A percentile compares a stretch with the other conserved stretches of the same genome.
phyloP scores from a whole-genome alignment of 352 stramenopile genomes.

The Phytophthora cryptogea region DNA sequence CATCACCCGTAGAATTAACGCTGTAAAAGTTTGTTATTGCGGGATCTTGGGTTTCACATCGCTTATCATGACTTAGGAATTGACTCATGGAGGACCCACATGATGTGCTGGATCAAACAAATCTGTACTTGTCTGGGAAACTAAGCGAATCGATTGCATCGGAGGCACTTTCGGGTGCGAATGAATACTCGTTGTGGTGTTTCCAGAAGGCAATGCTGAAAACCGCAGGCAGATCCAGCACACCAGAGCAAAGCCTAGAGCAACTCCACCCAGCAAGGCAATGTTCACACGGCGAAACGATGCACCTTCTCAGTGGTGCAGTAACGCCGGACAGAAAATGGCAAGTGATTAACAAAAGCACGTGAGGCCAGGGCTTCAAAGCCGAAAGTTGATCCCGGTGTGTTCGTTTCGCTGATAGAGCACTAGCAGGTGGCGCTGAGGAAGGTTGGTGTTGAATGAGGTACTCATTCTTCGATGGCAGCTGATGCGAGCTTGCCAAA shows the following conservation, averaged over 20 bases:
- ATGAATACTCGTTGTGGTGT: too few species aligned
- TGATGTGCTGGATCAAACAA: too few species aligned
- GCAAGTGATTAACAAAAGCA: neutral
- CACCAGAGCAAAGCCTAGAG: neutral
- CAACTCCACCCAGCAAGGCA: neutral
- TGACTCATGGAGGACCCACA: too few species aligned
- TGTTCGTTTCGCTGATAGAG: constrained; percentile 18
- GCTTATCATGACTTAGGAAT: too few species aligned
- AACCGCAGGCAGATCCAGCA: too few species aligned
- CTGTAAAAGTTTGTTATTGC: too few species aligned
- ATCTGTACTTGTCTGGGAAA: too few species aligned
- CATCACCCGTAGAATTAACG: neutral
- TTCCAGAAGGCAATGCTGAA: too few species aligned
- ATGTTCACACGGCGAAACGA: constrained; percentile 9
- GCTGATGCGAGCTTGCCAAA: constrained; percentile 3
- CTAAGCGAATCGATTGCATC: too few species aligned
- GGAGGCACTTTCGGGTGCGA: too few species aligned
- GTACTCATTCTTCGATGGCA: constrained; percentile 5
- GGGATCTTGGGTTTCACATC: too few species aligned
- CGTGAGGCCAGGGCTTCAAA: constrained; percentile 5
- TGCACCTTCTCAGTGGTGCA: constrained; percentile 9
- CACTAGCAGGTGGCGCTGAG: constrained; percentile 9
- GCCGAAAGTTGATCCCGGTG: constrained; percentile 15
- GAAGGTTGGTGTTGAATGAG: constrained; percentile 5
- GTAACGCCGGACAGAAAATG: constrained; percentile 11